These are phyloP conservation scores for Melampsora medusae DNA, from an alignment of 1,284 basidiomycete species.

Conservation along the genomic window DNA sequence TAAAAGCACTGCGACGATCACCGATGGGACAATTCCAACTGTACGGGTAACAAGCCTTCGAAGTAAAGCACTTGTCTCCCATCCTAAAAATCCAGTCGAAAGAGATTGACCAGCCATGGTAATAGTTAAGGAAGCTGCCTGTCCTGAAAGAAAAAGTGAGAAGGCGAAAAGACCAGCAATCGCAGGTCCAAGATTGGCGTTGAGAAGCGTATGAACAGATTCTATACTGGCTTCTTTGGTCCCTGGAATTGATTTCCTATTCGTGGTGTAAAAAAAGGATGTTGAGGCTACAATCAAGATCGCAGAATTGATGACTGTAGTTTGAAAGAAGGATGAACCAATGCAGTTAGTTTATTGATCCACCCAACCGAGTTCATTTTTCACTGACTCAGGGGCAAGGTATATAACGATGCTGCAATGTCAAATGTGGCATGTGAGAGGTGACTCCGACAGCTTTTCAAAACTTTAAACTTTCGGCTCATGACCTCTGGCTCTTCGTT, in stretches of 20 bases:
- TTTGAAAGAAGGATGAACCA: neutral
- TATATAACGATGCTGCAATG: slow-evolving; percentile 36
- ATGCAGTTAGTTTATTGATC: neutral
- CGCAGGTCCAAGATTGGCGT: slow-evolving; percentile 3
- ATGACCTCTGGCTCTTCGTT: neutral
- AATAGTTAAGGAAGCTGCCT: slow-evolving; percentile 33
- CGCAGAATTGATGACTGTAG: neutral
- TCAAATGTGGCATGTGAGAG: slow-evolving; percentile 34
- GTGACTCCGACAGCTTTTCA: slow-evolving; percentile 14
- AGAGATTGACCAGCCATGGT: slow-evolving; percentile 29
- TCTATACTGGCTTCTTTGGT: slow-evolving; percentile 15
- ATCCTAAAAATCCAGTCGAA: slow-evolving; percentile 13
- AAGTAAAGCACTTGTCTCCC: slow-evolving; percentile 18
- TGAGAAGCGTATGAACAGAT: slow-evolving; percentile 19
- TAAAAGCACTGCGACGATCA: slow-evolving; percentile 4
- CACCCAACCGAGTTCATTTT: neutral
- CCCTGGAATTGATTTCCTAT: neutral
- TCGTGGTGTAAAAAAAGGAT: neutral
- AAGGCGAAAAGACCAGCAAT: slow-evolving; percentile 28
- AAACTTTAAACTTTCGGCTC: neutral
- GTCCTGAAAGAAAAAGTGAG: slow-evolving; percentile 26
- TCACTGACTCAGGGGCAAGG: slow-evolving; percentile 29
- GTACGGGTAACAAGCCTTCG: slow-evolving; percentile 26
- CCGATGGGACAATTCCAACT: slow-evolving; percentile 24
- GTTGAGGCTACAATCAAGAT: neutral